Base-by-base conservation (phyloP, 305 asterid species). In the Fraxinus baroniana region DNA sequence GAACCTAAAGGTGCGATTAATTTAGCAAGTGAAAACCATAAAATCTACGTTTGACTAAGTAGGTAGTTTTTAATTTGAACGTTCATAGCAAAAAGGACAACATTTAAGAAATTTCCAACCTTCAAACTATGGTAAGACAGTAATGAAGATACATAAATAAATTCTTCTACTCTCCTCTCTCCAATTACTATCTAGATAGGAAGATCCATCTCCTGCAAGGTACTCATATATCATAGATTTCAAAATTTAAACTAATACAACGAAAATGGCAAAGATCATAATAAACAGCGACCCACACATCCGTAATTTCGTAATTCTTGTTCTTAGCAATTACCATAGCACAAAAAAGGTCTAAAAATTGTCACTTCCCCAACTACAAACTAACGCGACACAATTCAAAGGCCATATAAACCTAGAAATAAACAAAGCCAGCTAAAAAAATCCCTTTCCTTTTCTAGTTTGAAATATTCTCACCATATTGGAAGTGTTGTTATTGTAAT, bases 381-480 rank as follows among this genome's bases (percentile, higher is more conserved):
- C 36, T 41, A 44, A 41, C 8, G 74, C 73, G 41, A 76, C 70
- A 76, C 81, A 70, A 37, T 20, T 66, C 81, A 71, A 76, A 41
- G 72, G 35, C 84, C 39, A 57, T 24, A 68, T 26, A 30, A 80
- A 3, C 62, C 64, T 55, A 81, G 32, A 64, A 30, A 36, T 75
- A 71, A 44, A 18, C 20, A 44, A 30, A 28, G 79, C 64, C 49
- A 17, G 7, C 12, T 24, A 3, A 17, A 41, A 55, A 71, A 9
- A n/a, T 41, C 1, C 28, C 13, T 76, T 39, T 13, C 39, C 32
- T 3, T n/a, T n/a, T 3, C 32, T 77, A 62, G n/a, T 68, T 35
- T 20, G 28, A 28, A 74, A 80, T 68, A 26, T 57, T 35, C 91
- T 89, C 82, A 92, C 96, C 90, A 84, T 41, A 78, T 70, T 83